These are phyloP conservation scores for Incumbomyces delicatus DNA, from an alignment of 2,329 filamentous ascomycete genomes.

Conservation along the genomic window DNA sequence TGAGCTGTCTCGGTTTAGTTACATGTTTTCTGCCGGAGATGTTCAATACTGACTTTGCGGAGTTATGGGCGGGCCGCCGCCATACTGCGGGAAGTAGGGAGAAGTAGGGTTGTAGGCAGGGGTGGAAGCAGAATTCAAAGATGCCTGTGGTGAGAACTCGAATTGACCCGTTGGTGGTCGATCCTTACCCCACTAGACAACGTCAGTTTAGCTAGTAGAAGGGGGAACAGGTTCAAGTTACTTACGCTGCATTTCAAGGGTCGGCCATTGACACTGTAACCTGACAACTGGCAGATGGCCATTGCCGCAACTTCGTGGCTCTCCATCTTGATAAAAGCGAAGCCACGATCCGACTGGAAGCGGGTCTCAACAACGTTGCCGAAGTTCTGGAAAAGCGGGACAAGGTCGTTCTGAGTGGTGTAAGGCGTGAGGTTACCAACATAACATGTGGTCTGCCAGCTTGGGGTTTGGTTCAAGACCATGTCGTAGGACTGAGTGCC, in stretches of 20 bases:
- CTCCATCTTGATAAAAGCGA: slow-evolving; percentile 99
- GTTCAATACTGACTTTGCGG: slow-evolving; percentile 38
- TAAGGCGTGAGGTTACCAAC: slow-evolving; percentile 97
- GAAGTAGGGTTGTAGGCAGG: slow-evolving; percentile 65
- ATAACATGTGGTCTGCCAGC: slow-evolving; percentile 97
- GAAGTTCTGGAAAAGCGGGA: slow-evolving; percentile 98
- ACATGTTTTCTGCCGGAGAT: neutral
- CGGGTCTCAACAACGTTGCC: slow-evolving; percentile 94
- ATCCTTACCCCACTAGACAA: slow-evolving; percentile 88
- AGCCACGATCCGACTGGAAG: slow-evolving; percentile 94
- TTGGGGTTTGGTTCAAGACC: slow-evolving; percentile 86
- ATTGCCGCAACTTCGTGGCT: slow-evolving; percentile 95
- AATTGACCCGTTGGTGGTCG: slow-evolving; percentile 77
- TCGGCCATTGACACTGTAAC: slow-evolving; percentile 94
- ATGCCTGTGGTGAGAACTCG: slow-evolving; percentile 75
- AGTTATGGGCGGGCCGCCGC: slow-evolving; percentile 58
- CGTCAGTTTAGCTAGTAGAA: slow-evolving; percentile 24
- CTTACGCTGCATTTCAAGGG: slow-evolving; percentile 97
- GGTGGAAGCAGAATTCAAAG: slow-evolving; percentile 58
- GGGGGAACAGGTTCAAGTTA: slow-evolving; percentile 23
- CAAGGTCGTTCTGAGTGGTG: slow-evolving; percentile 89
- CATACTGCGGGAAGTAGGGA: slow-evolving; percentile 87
- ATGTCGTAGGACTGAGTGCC: slow-evolving; percentile 97
- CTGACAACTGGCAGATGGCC: slow-evolving; percentile 95
- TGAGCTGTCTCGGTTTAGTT: neutral